Evolutionary conservation across 176 grass and related monocot species (phyloP), one percentile per base, ranked within the genome.

Genomic region (Hordeum marinum): DNA sequence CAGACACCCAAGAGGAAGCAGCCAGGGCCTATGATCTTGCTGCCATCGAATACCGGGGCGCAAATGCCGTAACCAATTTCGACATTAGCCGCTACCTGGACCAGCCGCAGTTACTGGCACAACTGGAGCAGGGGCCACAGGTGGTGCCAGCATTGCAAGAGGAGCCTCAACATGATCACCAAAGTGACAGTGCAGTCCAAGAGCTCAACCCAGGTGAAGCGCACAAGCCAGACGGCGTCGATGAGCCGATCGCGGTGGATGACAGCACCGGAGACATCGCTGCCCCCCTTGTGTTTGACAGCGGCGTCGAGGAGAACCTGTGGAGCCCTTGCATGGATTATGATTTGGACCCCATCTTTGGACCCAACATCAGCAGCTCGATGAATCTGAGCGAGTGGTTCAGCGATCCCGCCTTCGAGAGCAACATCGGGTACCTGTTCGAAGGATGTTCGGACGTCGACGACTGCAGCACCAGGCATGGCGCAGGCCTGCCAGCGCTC

Each of bases 1-100:
- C 85, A 98, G 96, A 87, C 79, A 98, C 93, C 40, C 85, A 98
- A 89, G 96, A 95, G 76, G 96, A 94, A 86, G 96, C 93, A 67
- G 96, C 96, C 25, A 90, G 90, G 85, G 96, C 96, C 18, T 98
- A 98, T 79, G 96, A 98, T 89, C 93, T 98, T 68, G 96, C 96
- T 37, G 93, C 96, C n/a, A 90, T 98, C 15, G 88, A 92, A 88
- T 87, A 94, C 81, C 85, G 89, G 88, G 96, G 95, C 11, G 57
- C 78, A 63, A 90, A 94, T 66, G 90, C 92, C 3, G 91, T 97
- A 80, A 97, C 95, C 39, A 97, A 97, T 87, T 97, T 97, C 21
- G 88, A 92, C 63, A 87, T 94, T 32, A 94, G 84, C 88, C 72
- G 88, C 90, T 97, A 97, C 70, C 20, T 83, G 45, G 87, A 97